Conservation (phyloP, 139 green algal genomes). For the Trebouxia sp. region DNA sequence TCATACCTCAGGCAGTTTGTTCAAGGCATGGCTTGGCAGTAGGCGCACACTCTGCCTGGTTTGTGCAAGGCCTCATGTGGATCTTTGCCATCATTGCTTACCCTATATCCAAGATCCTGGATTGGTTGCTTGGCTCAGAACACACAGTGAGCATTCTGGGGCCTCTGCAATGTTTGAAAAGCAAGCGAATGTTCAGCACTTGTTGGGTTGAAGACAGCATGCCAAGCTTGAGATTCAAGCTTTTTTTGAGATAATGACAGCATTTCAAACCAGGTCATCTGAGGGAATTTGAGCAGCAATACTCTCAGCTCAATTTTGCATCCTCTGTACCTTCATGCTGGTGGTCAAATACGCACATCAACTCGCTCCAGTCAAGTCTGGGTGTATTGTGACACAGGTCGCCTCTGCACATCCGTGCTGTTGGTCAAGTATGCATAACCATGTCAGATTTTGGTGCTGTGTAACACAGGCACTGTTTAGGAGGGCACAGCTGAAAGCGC, state of each 20-base stretch:
- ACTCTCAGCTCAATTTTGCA: no score
- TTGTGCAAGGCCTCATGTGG: conserved; percentile 80
- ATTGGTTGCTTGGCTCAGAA: conserved; percentile 74
- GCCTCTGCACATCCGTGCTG: no score
- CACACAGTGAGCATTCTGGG: conserved; percentile 51
- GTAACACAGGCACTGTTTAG: conserved; percentile 68
- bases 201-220: background rate
- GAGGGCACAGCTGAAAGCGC: conserved; percentile 82
- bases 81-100: conserved; percentile 54
- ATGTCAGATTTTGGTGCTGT: background rate
- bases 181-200: no score
- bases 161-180: background rate
- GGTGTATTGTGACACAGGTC: no score
- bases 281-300: no score
- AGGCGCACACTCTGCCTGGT: conserved; percentile 75
- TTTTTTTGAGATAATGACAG: no score
- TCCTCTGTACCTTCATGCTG: no score
- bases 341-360: no score
- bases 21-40: conserved; percentile 83
- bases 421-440: no score
- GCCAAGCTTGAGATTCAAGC: no score
- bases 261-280: no score
- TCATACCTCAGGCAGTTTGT: conserved; percentile 65
- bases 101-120: conserved; percentile 84
- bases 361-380: no score